Conservation (phyloP, 495 filamentous ascomycete genomes). For the Penicillium antarcticum region DNA sequence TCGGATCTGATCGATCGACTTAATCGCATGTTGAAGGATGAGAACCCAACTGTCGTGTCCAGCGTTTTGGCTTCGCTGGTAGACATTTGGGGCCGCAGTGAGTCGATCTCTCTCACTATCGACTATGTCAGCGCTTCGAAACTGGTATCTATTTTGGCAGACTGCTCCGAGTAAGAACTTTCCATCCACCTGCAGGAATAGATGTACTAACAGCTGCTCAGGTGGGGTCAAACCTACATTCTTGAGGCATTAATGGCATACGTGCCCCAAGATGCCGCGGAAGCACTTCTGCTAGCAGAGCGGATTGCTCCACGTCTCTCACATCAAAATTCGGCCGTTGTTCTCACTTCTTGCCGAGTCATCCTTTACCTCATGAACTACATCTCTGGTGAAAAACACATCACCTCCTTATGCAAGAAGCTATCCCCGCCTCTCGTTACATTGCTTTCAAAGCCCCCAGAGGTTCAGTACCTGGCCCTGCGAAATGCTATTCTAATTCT, state of each 20-base stretch:
- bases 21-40: conserved; percentile 86
- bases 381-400: conserved; percentile 89
- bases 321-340: conserved; percentile 94
- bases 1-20: conserved; percentile 90
- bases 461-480: conserved; percentile 94
- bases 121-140: conserved; percentile 97
- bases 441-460: conserved; percentile 89
- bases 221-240: conserved; percentile 99
- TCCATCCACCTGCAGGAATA: neutral
- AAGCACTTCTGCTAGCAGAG: conserved; percentile 87
- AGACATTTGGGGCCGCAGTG: conserved; percentile 98
- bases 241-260: conserved; percentile 98
- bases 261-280: conserved; percentile 84
- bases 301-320: conserved; percentile 90
- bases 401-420: conserved; percentile 84
- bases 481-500: conserved; percentile 93
- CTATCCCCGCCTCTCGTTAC: conserved; percentile 95
- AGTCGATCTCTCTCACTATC: conserved; percentile 96
- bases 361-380: conserved; percentile 99
- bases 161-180: conserved; percentile 86
- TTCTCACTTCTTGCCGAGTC: conserved; percentile 91
- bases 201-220: conserved; percentile 38
- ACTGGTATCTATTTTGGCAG: conserved; percentile 91
- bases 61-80: conserved; percentile 88
- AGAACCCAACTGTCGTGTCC: conserved; percentile 95